Evolutionary conservation across 352 stramenopile species (phyloP), one percentile per base, ranked within the genome.

Genomic region (Elongisporangium undulatum): DNA sequence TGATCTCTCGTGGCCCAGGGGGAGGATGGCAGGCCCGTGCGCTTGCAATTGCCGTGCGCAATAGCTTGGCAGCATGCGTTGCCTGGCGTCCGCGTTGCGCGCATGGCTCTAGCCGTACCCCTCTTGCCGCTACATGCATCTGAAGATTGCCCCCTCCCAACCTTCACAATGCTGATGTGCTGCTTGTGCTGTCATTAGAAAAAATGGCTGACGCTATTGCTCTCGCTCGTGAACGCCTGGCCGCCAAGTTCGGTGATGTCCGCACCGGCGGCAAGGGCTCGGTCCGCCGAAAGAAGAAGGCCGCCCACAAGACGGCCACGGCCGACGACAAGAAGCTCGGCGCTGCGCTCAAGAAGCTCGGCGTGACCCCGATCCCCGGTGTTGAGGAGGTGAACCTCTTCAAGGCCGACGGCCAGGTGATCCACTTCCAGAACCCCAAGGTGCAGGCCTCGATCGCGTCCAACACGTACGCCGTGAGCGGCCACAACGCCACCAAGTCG

Each of bases 331-430:
- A 97, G 74, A 99, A 99, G 82, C 90, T 99, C 41, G 86, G 85
- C 59, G 92, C 87, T 23, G 96, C 95, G 49, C 79, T 99, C 24
- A 99, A 99, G 89, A 98, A 99, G 82, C 88, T 99, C 51, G 94
- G 95, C 53, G 93, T 98, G 62, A 99, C 95, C 49, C 97, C 95
- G 73, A 99, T 99, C 71, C 96, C 96, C 23, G 97, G 92, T 61
- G 98, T 99, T 58, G 97, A 99, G 75, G 97, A 99, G 75, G 97
- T 99, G 50, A 99, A 99, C 81, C 93, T 99, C 68, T 99, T 99
- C 90, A 99, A 99, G 86, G 92, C 97, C 8, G 97, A 99, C 62
- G 96, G 97, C 69, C 97, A 98, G 69, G 96, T 99, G 19, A 98
- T 99, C 75, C 97, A 99, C 77, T 99, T 99, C 71, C 79, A 92